phyloP scores from a whole-genome alignment of 2,329 filamentous ascomycete species.

The Graphilbum sp. region DNA sequence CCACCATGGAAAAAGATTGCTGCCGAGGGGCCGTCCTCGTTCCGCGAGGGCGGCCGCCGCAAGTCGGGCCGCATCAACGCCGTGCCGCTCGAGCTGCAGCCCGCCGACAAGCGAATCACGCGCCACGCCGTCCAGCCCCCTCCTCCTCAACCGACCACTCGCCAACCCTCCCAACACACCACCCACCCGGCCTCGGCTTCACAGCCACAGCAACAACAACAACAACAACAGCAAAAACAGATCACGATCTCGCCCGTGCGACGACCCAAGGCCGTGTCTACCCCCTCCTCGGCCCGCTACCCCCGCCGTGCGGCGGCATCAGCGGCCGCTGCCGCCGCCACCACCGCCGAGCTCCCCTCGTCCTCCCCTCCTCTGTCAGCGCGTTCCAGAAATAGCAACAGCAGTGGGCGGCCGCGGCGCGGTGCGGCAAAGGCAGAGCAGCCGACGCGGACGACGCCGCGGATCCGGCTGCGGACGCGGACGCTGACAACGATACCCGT shows the following conservation, averaged over 20 bases:
- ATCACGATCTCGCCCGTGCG: constrained; percentile 5
- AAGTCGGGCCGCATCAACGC: constrained; percentile 50
- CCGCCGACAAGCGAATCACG: constrained; percentile 34
- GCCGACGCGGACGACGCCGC: constrained; percentile 19
- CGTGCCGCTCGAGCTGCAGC: constrained; percentile 35
- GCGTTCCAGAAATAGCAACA: no score
- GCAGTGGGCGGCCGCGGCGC: no score
- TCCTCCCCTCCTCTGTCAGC: no score
- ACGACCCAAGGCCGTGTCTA: background rate
- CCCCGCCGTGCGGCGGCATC: constrained; percentile 12
- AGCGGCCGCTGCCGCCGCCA: no score
- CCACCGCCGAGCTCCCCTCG: no score
- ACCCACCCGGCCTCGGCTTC: constrained; percentile 18
- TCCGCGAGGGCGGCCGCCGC: constrained; percentile 55
- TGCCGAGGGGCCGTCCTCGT: constrained; percentile 76
- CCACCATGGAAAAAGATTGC: constrained; percentile 86
- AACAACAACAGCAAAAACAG: constrained; percentile 6
- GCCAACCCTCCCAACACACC: no score
- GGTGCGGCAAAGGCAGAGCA: constrained; percentile 5
- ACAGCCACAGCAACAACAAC: background rate
- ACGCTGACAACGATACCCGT: constrained; percentile 33
- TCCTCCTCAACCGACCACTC: background rate
- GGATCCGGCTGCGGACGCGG: constrained; percentile 33
- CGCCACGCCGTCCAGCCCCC: constrained; percentile 25
- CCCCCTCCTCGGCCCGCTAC: constrained; percentile 1